Base-by-base conservation (phyloP, 2,329 filamentous ascomycete genomes). In the Periconia sp. region DNA sequence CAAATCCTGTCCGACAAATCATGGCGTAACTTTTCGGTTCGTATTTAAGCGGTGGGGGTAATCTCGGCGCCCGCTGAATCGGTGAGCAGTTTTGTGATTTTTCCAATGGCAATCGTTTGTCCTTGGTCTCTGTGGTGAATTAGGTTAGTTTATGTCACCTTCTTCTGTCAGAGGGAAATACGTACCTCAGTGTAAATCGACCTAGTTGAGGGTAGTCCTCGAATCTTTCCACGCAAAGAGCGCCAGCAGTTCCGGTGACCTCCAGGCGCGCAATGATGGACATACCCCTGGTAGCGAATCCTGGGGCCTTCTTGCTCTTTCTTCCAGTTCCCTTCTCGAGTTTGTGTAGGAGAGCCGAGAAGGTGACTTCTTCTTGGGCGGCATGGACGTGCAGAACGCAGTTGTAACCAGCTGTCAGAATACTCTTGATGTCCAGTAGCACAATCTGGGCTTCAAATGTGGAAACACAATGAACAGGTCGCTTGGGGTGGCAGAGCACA, bases 71-170 rank as follows among this genome's bases (percentile, higher is more conserved):
- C 27, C 3, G 52, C 27, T 8, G 56, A 50, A 40, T 73, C 71
- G 2, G 70, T 73, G 58, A 90, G 85, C 56, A 99, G 84, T 83
- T 92, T 97, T 55, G 91, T 97, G 74, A 99, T 95, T 85, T 99
- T 99, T 70, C 94, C 94, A 79, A 99, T 99, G 52, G 94, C 94
- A 79, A 99, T 97, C 0, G 94, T 99, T 89, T 97, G 93, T 67
- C 94, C 94, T 87, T 97, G 70, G 52, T 68, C 50, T 71, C 59
- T 63, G 48, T 59, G 20, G 51, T 19, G 33, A 44, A 23, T 31
- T 40, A 65, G 48, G 71, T 72, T 63, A 73, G 69, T 49, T 18
- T 13, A 41, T n/a, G 33, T 15, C 10, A 3, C 27, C 40, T 7
- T 30, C 6, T 10, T 11, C 23, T 31, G 7, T 19, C 23, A 17